phyloP scores from a whole-genome alignment of 2,329 filamentous ascomycete genomes.

The Fusarium armeniacum region DNA sequence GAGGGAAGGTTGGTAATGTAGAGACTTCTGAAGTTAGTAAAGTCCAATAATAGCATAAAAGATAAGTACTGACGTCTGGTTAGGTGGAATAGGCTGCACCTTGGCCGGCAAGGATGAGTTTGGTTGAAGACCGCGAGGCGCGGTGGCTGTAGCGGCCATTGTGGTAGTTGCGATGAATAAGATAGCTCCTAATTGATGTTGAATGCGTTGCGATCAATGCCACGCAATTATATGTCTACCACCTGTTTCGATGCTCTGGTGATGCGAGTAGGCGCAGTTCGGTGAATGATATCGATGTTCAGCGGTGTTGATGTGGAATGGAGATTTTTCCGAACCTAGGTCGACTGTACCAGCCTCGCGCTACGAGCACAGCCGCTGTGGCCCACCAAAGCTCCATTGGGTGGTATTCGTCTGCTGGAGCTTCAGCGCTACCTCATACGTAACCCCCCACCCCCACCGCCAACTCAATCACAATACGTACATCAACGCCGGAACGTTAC shows the following conservation, averaged over 20 bases:
- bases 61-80: slow-evolving; percentile 75
- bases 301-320: slow-evolving; percentile 43
- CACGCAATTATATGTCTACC: slow-evolving; percentile 1
- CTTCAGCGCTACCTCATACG: slow-evolving; percentile 42
- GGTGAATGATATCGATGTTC: slow-evolving; percentile 25
- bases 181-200: not conserved
- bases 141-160: slow-evolving; percentile 56
- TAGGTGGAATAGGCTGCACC: slow-evolving; percentile 73
- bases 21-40: slow-evolving; percentile 67
- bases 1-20: slow-evolving; percentile 90
- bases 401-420: slow-evolving; percentile 26
- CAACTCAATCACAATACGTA: slow-evolving; percentile 35
- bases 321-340: slow-evolving; percentile 49
- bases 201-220: slow-evolving; percentile 2
- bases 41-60: slow-evolving; percentile 2
- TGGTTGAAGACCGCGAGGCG: slow-evolving; percentile 58
- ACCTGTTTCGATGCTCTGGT: slow-evolving; percentile 14
- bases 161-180: slow-evolving; percentile 18
- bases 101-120: slow-evolving; percentile 63
- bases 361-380: slow-evolving; percentile 33
- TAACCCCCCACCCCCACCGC: slow-evolving; percentile 50
- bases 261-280: slow-evolving; percentile 25
- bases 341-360: slow-evolving; percentile 44
- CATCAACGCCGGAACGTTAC: slow-evolving; percentile 36
- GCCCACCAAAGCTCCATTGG: slow-evolving; percentile 49